Evolutionary conservation across 78 protist species (phyloP).

Genomic region (Diacronema lutheri): DNA sequence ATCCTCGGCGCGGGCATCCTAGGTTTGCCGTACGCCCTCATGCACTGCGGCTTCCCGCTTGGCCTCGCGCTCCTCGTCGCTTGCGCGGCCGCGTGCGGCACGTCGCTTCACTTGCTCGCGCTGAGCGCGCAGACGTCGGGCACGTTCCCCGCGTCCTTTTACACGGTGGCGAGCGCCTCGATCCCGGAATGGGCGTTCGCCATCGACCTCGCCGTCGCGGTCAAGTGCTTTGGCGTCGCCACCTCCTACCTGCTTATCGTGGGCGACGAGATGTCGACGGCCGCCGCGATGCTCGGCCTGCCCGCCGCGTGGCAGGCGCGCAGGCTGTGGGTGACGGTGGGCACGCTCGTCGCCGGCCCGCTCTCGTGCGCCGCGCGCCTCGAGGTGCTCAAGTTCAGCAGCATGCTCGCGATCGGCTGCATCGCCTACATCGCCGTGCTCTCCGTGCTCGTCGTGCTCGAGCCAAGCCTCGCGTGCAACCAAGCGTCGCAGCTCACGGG

Average conservation of each 20-base stretch:
- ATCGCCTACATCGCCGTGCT: not conserved
- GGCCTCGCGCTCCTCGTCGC: not conserved
- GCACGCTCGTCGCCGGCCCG: not conserved
- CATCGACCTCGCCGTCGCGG: not conserved
- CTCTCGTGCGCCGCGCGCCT: not conserved
- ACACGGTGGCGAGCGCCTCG: not conserved
- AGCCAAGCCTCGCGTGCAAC: not conserved
- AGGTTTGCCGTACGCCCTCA: conserved; percentile 2
- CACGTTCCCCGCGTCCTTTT: not conserved
- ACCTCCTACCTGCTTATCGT: conserved; percentile 23
- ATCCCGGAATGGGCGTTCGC: not conserved
- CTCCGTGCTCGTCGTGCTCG: not conserved
- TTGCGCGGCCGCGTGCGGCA: not conserved
- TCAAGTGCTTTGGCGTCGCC: conserved; percentile 42
- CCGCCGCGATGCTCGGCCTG: not conserved
- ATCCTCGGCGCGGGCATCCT: conserved; percentile 36
- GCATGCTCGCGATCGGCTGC: not conserved
- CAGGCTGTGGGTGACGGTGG: not conserved
- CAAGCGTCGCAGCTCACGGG: not conserved
- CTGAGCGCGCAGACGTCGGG: not conserved
- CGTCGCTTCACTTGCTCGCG: not conserved
- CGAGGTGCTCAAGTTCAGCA: not conserved
- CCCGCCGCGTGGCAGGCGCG: not conserved
- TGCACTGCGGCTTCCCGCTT: not conserved
- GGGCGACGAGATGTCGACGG: not conserved